phyloP scores from a whole-genome alignment of 2,329 filamentous ascomycete genomes.

The Hypoxylon sp. region DNA sequence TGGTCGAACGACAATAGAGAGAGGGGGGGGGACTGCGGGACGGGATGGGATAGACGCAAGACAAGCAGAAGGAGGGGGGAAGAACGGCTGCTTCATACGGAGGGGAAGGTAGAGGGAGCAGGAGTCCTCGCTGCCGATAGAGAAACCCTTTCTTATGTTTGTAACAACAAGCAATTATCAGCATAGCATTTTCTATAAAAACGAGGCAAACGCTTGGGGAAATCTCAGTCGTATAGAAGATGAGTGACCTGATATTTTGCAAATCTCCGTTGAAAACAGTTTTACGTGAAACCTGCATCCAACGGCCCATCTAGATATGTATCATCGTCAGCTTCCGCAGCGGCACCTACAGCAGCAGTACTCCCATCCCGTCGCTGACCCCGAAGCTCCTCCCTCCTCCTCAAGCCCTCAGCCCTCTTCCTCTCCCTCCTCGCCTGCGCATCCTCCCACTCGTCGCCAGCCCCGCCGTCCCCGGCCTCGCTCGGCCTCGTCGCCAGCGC shows the following conservation, averaged over 20 bases:
- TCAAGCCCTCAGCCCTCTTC: constrained; percentile 66
- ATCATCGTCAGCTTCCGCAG: constrained; percentile 21
- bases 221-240: constrained; percentile 40
- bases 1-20: too few relatives aligned
- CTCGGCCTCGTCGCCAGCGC: constrained; percentile 44
- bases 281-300: constrained; percentile 41
- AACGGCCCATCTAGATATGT: constrained; percentile 31
- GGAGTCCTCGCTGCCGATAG: background rate
- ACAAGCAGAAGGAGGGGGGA: background rate
- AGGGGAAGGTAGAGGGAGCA: background rate
- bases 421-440: constrained; percentile 59
- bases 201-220: constrained; percentile 24
- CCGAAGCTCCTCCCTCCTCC: constrained; percentile 55
- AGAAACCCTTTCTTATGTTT: constrained; percentile 37
- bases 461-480: constrained; percentile 46
- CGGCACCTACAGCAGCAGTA: constrained; percentile 16
- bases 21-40: background rate
- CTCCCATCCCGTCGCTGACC: constrained; percentile 16
- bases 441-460: constrained; percentile 69
- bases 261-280: background rate
- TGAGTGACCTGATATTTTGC: constrained; percentile 2
- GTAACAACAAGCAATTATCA: constrained; percentile 41
- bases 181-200: constrained; percentile 42
- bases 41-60: too few relatives aligned
- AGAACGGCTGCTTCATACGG: background rate